Percentiles rank a stretch among this genome's conserved stretches.
phyloP scores from a whole-genome alignment of 2,329 filamentous ascomycete species.

The Xylariaceae sp. region DNA sequence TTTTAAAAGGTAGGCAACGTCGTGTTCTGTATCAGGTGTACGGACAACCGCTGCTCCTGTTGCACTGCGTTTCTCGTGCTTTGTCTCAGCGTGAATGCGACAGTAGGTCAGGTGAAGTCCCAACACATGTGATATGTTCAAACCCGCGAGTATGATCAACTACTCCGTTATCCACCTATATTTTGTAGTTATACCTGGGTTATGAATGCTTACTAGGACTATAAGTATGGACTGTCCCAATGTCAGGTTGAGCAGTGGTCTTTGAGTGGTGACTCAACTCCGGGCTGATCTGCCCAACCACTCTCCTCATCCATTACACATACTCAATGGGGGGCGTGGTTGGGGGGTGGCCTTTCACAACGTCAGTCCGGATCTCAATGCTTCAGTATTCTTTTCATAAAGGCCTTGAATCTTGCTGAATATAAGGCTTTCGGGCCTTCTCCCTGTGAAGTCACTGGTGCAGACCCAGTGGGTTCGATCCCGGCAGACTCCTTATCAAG shows the following conservation, averaged over 20 bases:
- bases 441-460: neutral
- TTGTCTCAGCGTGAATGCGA: no score
- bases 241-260: no score
- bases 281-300: neutral
- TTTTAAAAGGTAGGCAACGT: no score
- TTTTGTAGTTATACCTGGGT: neutral
- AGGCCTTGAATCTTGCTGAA: neutral
- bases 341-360: neutral
- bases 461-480: neutral
- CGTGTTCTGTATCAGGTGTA: no score
- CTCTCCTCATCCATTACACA: neutral
- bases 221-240: neutral
- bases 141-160: neutral
- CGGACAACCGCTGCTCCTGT: no score
- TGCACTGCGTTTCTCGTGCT: no score
- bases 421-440: neutral
- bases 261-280: neutral
- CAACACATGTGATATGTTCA: neutral
- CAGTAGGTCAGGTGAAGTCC: no score
- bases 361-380: neutral
- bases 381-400: neutral
- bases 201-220: neutral
- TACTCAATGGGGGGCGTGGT: neutral
- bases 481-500: constrained; percentile 1
- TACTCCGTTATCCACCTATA: no score